Base-by-base conservation (phyloP, 192 early-diverging fungal species). In the Gryganskiella cystojenkinii region DNA sequence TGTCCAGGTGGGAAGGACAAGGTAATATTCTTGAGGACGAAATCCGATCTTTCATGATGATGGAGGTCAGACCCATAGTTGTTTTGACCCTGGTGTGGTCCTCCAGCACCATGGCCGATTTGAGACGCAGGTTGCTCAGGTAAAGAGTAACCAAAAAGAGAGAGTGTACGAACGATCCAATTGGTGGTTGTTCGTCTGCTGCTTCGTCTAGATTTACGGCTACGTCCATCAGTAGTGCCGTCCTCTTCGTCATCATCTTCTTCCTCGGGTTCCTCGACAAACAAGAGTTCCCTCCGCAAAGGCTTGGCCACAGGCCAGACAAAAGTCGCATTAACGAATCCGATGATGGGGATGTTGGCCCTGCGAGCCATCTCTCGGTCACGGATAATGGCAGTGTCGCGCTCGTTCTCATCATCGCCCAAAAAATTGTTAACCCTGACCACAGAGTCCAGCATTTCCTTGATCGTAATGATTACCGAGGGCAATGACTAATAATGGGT, bases 271-370 rank as follows among this genome's bases (percentile, higher is more conserved):
- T 78, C 74, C 13, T 78, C 74, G 3, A 78, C 74, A 59, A 78
- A 78, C 1, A 69, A 20, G 3, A 40, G n/a, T 3, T 69, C 60
- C 7, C 46, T 50, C 6, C 28, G 14, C 7, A 44, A 25, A 20
- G 66, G 49, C 20, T 69, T 78, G 0, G 66, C 66, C 8, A 44
- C 61, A 11, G 74, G 74, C 74, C 74, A 78, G 33, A 78, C 33
- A 60, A 78, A 78, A 0, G 66, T 50, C 2, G 74, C 74, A 31
- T 78, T 69, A 7, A 78, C 67, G 27, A 78, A 78, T 22, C 74
- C 74, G 25, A 78, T 78, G 9, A 78, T 54, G 9, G 74, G 74
- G 9, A 78, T 69, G 35, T 78, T 78, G 42, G 74, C 74, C 34
- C 74, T 56, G 17, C 66, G 51, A 14, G 74, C 74, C 61, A 78